Evolutionary conservation across 257 asterid species (phyloP), one percentile per base, ranked within the genome.

Genomic region (Lithospermum erythrorhizon): DNA sequence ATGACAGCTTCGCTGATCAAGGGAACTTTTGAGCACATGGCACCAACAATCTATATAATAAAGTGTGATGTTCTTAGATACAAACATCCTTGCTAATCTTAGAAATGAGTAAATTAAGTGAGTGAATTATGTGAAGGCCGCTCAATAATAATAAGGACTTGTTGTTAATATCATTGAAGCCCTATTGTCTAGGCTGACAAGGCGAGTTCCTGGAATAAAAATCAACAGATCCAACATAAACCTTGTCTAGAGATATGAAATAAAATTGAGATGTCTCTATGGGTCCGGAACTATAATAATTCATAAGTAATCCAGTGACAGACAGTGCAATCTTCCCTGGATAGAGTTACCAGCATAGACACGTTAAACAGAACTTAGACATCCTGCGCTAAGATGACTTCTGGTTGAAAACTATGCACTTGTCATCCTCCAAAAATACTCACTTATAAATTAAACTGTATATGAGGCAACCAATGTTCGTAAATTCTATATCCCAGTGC

Each of bases 11-110:
- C 81, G 87, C 98, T 81, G 64, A 91, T 91, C 57, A 86, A 61
- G 29, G 98, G 98, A 65, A 91, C 90, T 77, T 86, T 88, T 18
- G 98, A 86, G 69, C 90, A 86, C 98, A 91, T 91, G 58, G 95
- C 82, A 66, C 83, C 95, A 24, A 91, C 81, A 61, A 86, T 73
- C 98, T 91, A 84, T 76, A 75, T 55, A 48, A 53, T 21, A 18
- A 45, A 21, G 16, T 53, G 55, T 57, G 47, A 24, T 4, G 51
- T 58, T 58, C 11, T 23, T 56, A 56, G 16, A 56, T 24, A 56
- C 41, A 24, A 53, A n/a, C 23, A 41, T 13, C 49, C 49, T 41
- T 41, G 48, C 18, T 8, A 11, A 41, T 41, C 18, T 41, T 41
- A 27, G 32, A 27, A 27, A 27, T 27, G 32, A 27, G 32, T 27